These are phyloP conservation scores for Dentiscutata heterogama DNA, from an alignment of 371 early-diverging fungal species.

Conservation along the genomic window DNA sequence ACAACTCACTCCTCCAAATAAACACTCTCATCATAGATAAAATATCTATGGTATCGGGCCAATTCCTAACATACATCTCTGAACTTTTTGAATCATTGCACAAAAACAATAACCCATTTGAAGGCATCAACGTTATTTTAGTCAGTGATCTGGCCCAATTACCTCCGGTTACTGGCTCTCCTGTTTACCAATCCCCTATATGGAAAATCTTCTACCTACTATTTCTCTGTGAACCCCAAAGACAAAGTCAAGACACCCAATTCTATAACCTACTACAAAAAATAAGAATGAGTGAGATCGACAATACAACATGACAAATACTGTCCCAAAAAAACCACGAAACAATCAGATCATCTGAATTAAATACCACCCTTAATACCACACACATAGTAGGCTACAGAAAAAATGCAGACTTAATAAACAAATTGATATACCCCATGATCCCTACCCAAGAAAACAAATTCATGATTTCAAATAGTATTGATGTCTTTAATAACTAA, in stretches of 20 bases:
- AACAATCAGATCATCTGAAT: neutral
- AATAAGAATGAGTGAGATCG: neutral
- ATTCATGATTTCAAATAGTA: neutral
- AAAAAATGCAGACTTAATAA: constrained; percentile 18
- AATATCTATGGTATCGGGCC: too few relatives aligned
- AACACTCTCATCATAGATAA: too few relatives aligned
- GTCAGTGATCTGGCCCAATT: neutral
- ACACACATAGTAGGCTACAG: constrained; percentile 10
- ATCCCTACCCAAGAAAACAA: neutral
- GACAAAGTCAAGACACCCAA: constrained; percentile 12
- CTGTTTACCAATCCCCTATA: neutral
- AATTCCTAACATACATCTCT: too few relatives aligned
- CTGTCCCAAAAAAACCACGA: neutral
- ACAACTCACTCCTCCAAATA: too few relatives aligned
- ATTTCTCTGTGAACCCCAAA: neutral
- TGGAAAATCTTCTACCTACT: constrained; percentile 22
- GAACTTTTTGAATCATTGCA: too few relatives aligned
- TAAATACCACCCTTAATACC: neutral
- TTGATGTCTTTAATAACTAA: neutral
- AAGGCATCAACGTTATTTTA: neutral
- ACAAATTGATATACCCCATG: neutral
- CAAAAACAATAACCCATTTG: neutral
- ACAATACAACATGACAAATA: neutral
- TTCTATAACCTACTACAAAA: neutral
- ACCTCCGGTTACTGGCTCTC: neutral